phyloP scores from a whole-genome alignment of 2,329 filamentous ascomycete genomes.

The Escovopsis sp. region DNA sequence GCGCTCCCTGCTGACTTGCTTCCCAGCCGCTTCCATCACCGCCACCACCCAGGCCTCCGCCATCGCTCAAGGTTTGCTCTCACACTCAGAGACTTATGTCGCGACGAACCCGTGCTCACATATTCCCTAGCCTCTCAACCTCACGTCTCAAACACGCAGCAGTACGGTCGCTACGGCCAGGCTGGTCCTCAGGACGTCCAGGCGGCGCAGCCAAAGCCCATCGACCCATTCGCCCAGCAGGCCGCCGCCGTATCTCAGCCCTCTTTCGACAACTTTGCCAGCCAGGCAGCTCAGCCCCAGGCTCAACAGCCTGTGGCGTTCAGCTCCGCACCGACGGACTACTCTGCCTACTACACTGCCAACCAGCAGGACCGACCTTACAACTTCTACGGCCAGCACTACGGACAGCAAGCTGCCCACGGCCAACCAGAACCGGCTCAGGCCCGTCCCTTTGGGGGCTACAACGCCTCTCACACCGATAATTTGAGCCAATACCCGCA shows the following conservation, averaged over 20 bases:
- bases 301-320: conserved; percentile 48
- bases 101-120: conserved; percentile 5
- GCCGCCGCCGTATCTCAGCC: conserved; percentile 31
- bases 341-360: conserved; percentile 72
- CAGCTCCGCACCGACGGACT: conserved; percentile 64
- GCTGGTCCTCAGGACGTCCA: conserved; percentile 41
- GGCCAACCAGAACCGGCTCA: conserved; percentile 61
- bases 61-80: conserved; percentile 12
- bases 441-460: conserved; percentile 65
- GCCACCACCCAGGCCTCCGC: conserved; percentile 14
- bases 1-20: conserved; percentile 5
- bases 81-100: not conserved
- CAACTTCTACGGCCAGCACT: conserved; percentile 59
- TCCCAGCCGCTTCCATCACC: conserved; percentile 8
- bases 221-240: conserved; percentile 76
- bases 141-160: conserved; percentile 42
- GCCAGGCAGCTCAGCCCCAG: conserved; percentile 44
- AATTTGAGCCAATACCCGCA: conserved; percentile 59
- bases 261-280: conserved; percentile 48
- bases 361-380: conserved; percentile 61
- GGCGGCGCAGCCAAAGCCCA: conserved; percentile 56
- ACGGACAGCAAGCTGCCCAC: conserved; percentile 40
- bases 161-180: conserved; percentile 58
- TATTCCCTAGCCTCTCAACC: conserved; percentile 24
- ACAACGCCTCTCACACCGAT: conserved; percentile 50